Evolutionary conservation across 305 asterid species (phyloP).

Genomic region (Solanum hybrid): DNA sequence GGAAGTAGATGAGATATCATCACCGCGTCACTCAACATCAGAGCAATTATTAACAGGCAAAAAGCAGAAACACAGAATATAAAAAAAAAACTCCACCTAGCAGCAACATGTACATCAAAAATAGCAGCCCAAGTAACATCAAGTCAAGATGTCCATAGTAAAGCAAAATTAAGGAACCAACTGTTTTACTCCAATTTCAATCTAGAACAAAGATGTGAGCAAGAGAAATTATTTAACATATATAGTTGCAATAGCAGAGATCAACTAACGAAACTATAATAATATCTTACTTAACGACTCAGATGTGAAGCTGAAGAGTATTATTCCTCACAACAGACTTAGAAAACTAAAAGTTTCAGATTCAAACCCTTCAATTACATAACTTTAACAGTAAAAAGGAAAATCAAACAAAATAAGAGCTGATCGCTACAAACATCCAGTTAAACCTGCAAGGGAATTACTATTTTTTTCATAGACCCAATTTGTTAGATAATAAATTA

Average conservation of each 20-base stretch:
- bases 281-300: background rate
- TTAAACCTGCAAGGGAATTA: background rate
- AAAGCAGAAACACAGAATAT: background rate
- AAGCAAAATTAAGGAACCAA: background rate
- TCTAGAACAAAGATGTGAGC: background rate
- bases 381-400: background rate
- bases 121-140: background rate
- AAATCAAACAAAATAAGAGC: background rate
- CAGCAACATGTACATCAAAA: background rate
- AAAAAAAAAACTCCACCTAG: background rate
- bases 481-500: background rate
- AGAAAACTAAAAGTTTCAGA: background rate
- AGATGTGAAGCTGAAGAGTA: background rate
- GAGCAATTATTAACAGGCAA: background rate
- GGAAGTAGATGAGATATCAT: background rate
- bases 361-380: background rate
- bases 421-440: background rate
- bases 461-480: background rate
- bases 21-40: background rate
- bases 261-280: background rate
- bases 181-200: background rate
- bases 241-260: background rate
- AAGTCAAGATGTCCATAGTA: background rate
- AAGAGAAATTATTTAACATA: background rate
- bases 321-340: background rate